Evolutionary conservation across 2,329 filamentous ascomycete genomes (phyloP), one percentile per base, ranked within the genome.

Genomic region (Microdochium nivale): DNA sequence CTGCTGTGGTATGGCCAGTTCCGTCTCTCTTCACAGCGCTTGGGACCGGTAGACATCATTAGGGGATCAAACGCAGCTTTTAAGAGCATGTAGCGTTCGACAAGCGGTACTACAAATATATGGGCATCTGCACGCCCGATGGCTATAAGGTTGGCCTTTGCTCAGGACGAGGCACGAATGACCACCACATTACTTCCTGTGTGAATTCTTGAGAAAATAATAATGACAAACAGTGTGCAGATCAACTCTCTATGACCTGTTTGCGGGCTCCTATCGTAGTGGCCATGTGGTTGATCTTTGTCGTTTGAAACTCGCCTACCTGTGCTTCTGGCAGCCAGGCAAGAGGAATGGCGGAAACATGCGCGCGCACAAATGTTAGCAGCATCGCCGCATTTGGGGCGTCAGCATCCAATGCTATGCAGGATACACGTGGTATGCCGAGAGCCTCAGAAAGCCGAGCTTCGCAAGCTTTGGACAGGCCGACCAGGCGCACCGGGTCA

Each of bases 341-440:
- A 24, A 78, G 71, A 33, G 78, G 68, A 24, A 85, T 68, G 1
- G 72, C 64, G 1, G 72, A 65, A 1, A 88, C 79, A 51, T 72
- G 69, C 33, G 74, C 67, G 27, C 72, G 65, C 1, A 82, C 74
- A 57, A 82, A 79, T 3, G 81, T 73, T 24, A 84, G 62, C 10
- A 90, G 63, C 1, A 78, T 73, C 49, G 73, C 73, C 0, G 79
- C 73, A 43, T 79, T 76, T 0, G 83, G 81, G 0, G 84, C 81
- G 35, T 70, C 75, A 7, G 71, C 70, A 21, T 73, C 65, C 7
- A 90, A 63, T 0, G 78, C 86, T 30, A 90, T 68, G 23, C 83
- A 81, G 1, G 84, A 86, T 1, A 83, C 82, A 32, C 83, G 75
- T 1, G 83, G 80, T 10, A 88, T 72, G 2, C 79, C 79, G 3